A percentile compares a stretch with the other conserved stretches of the same genome.
phyloP scores from a whole-genome alignment of 192 early-diverging fungal genomes.

The Lunasporangiospora selenospora region DNA sequence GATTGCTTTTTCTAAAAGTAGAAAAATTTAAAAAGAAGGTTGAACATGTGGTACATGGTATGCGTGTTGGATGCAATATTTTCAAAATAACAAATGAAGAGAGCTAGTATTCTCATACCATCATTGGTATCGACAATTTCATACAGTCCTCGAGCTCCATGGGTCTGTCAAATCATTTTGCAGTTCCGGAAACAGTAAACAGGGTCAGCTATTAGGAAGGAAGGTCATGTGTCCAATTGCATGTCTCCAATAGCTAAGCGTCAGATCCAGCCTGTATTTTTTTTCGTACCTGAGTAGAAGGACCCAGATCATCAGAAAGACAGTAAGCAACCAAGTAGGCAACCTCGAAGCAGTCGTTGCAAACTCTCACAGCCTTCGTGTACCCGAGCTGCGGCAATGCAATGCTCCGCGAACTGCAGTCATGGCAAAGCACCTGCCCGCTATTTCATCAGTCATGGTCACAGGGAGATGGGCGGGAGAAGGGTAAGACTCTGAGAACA shows the following conservation, averaged over 20 bases:
- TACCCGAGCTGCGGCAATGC: constrained; percentile 63
- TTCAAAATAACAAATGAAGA: not conserved
- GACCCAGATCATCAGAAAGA: constrained; percentile 58
- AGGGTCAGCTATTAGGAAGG: no score
- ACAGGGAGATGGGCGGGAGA: not conserved
- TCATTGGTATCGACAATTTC: constrained; percentile 58
- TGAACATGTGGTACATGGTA: no score
- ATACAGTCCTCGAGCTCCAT: constrained; percentile 55
- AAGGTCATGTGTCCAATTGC: no score
- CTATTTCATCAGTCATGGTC: constrained; percentile 9
- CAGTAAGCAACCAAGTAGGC: constrained; percentile 63
- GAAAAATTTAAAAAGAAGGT: not conserved
- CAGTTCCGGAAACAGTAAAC: no score
- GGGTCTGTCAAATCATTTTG: no score
- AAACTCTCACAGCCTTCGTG: constrained; percentile 59
- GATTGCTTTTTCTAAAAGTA: constrained; percentile 50
- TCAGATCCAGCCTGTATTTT: no score
- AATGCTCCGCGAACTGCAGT: constrained; percentile 57
- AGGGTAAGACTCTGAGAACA: not conserved
- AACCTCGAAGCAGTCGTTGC: constrained; percentile 61
- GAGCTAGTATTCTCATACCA: constrained; percentile 33
- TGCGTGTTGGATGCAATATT: not conserved
- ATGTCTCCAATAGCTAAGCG: no score
- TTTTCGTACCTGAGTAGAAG: constrained; percentile 55
- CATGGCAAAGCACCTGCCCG: constrained; percentile 64